Evolutionary conservation across 495 filamentous ascomycete species (phyloP).

Genomic region (Lineolata rhizophorae): DNA sequence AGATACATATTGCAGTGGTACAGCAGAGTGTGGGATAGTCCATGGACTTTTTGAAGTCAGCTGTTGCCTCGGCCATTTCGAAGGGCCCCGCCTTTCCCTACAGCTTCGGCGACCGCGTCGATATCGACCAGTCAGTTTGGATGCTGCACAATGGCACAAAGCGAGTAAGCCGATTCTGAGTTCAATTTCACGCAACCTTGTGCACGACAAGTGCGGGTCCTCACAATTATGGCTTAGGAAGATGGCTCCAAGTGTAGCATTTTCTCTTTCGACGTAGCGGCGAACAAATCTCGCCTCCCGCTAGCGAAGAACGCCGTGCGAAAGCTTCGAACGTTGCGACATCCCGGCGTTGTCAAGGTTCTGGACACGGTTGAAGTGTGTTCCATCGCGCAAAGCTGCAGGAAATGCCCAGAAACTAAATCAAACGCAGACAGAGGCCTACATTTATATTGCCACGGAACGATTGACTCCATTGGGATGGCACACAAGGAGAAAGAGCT

Average conservation of each 20-base stretch:
- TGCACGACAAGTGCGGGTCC: too few species aligned
- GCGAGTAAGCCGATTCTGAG: constrained; percentile 47
- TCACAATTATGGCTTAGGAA: constrained; percentile 32
- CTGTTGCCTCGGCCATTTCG: constrained; percentile 86
- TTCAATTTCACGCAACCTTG: too few species aligned
- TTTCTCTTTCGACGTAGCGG: constrained; percentile 73
- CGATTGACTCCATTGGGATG: constrained; percentile 64
- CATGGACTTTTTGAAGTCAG: constrained; percentile 97
- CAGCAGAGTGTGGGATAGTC: too few species aligned
- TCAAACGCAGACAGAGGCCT: constrained; percentile 51
- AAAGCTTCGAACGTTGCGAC: constrained; percentile 75
- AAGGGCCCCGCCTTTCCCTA: constrained; percentile 87
- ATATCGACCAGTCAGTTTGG: constrained; percentile 80
- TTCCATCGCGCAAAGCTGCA: neutral
- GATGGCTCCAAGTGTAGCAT: constrained; percentile 86
- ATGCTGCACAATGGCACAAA: constrained; percentile 77
- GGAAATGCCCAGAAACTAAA: constrained; percentile 1
- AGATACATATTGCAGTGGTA: too few species aligned
- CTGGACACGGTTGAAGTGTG: constrained; percentile 80
- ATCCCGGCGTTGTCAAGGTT: constrained; percentile 84
- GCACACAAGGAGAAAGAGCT: constrained; percentile 62
- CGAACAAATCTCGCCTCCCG: constrained; percentile 58
- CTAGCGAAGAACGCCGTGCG: constrained; percentile 82
- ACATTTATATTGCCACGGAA: constrained; percentile 91
- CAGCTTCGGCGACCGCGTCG: constrained; percentile 73